A percentile compares a stretch with the other conserved stretches of the same genome.
Conservation (phyloP, 345 rosid genomes). For the Anastatica hierochuntica region DNA sequence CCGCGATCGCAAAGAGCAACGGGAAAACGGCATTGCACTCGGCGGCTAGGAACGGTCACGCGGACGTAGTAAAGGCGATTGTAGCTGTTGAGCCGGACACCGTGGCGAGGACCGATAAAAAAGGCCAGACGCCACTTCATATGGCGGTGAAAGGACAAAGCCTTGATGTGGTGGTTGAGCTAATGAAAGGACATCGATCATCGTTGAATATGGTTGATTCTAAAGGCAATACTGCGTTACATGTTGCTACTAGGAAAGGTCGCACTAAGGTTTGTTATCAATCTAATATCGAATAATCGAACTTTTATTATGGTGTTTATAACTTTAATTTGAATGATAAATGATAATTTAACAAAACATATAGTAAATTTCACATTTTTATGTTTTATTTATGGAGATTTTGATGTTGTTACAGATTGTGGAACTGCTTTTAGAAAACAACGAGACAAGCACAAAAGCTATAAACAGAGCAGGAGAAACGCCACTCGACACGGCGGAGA, state of each 20-base stretch:
- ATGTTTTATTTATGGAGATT: neutral
- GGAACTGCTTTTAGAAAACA: conserved; percentile 41
- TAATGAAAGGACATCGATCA: conserved; percentile 54
- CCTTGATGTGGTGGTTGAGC: conserved; percentile 48
- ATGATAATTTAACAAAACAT: too few relatives aligned
- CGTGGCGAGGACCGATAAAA: conserved; percentile 60
- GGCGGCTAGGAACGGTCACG: conserved; percentile 80
- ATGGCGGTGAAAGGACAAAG: conserved; percentile 89
- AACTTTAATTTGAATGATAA: too few relatives aligned
- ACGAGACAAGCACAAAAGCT: conserved; percentile 37
- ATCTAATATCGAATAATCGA: too few relatives aligned
- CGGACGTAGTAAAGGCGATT: conserved; percentile 61
- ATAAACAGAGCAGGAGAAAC: conserved; percentile 68
- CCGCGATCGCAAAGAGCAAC: conserved; percentile 75
- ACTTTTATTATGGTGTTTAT: too few relatives aligned
- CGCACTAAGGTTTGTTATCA: conserved; percentile 48
- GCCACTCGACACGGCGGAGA: conserved; percentile 81
- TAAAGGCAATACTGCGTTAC: conserved; percentile 73
- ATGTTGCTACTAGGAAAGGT: conserved; percentile 74
- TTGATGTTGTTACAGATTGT: conserved; percentile 44
- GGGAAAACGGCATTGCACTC: conserved; percentile 92
- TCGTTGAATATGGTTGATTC: conserved; percentile 55
- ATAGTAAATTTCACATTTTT: too few relatives aligned
- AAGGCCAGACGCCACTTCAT: conserved; percentile 92
- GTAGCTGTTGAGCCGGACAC: conserved; percentile 49